These are phyloP conservation scores for Fomitiporia mediterranea DNA, from an alignment of 1,284 basidiomycete genomes.

Conservation along the genomic window DNA sequence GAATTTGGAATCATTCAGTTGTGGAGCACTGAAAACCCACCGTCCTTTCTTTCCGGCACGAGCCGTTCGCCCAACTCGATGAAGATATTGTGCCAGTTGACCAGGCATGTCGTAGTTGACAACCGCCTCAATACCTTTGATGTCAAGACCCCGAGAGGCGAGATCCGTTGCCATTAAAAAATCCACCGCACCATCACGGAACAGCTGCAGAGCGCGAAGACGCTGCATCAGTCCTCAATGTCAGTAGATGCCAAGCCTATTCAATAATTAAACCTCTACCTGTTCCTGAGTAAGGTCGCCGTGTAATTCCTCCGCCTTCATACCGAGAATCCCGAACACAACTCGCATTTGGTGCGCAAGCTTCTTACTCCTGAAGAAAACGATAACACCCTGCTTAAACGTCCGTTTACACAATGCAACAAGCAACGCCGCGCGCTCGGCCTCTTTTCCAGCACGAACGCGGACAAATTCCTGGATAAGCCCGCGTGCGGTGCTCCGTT, in stretches of 20 bases:
- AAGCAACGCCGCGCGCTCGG: constrained; percentile 80
- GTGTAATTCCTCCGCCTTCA: constrained; percentile 90
- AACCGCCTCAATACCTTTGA: constrained; percentile 96
- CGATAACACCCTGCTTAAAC: constrained; percentile 80
- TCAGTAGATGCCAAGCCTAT: constrained; percentile 9
- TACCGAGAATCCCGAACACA: constrained; percentile 82
- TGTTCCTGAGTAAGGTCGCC: constrained; percentile 96
- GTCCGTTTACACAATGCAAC: constrained; percentile 83
- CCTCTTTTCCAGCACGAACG: constrained; percentile 73
- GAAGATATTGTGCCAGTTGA: constrained; percentile 90
- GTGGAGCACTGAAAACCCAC: constrained; percentile 37
- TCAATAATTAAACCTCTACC: constrained; percentile 41
- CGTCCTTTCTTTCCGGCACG: constrained; percentile 91
- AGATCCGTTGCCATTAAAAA: constrained; percentile 95
- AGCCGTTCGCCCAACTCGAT: constrained; percentile 95
- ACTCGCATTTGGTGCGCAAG: constrained; percentile 96
- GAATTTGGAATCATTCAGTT: constrained; percentile 19
- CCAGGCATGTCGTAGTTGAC: constrained; percentile 98
- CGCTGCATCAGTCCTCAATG: constrained; percentile 48
- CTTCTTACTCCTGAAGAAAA: constrained; percentile 96
- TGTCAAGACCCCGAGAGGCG: constrained; percentile 93
- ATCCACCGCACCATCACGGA: constrained; percentile 82
- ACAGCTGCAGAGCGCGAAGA: constrained; percentile 78
- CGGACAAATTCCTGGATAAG: constrained; percentile 95
- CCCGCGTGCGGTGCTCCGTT: constrained; percentile 83